These are phyloP conservation scores for Silene coronaria DNA, from an alignment of 179 eudicot species.

Conservation along the genomic window DNA sequence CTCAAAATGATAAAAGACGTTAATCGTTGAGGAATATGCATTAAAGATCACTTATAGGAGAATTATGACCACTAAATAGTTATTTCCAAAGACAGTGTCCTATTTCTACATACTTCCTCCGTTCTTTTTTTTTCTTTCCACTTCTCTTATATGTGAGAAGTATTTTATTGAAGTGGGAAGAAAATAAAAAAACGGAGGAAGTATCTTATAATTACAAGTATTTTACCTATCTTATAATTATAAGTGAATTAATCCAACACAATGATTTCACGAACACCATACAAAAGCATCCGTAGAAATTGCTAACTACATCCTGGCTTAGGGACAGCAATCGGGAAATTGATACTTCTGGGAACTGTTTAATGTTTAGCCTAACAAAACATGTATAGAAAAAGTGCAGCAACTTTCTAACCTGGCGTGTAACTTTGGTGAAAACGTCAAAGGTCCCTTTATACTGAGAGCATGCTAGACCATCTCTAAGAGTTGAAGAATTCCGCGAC, in stretches of 20 bases:
- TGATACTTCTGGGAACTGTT: neutral
- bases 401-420: constrained; percentile 55
- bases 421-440: constrained; percentile 67
- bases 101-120: neutral
- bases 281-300: constrained; percentile 1
- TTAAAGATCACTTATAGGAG: neutral
- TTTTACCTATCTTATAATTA: neutral
- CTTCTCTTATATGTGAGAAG: too few species aligned
- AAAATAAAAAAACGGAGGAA: too few species aligned
- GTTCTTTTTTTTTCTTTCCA: too few species aligned
- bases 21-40: neutral
- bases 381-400: neutral
- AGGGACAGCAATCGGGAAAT: neutral
- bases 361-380: neutral
- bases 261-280: neutral
- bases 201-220: neutral
- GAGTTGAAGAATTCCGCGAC: constrained; percentile 34
- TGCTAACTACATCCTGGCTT: neutral
- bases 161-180: too few species aligned
- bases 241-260: neutral
- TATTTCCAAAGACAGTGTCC: neutral
- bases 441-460: constrained; percentile 66
- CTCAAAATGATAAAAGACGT: neutral
- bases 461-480: constrained; percentile 40
- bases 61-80: neutral